Conservation (phyloP, 345 rosid species). For the Brassica incana region DNA sequence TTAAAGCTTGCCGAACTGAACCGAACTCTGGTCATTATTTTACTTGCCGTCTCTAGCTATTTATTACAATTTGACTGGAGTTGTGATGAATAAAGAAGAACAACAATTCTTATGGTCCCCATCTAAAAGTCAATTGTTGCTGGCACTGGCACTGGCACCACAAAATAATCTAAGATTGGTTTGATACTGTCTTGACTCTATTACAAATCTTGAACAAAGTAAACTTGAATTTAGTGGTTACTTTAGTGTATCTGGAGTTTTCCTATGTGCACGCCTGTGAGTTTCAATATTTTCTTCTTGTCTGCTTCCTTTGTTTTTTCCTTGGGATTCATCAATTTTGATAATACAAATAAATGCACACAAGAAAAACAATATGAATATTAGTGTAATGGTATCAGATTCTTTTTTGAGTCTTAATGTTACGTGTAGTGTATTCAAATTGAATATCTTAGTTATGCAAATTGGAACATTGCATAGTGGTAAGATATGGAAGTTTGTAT, state of each 20-base stretch:
- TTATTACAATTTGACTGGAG: constrained; percentile 21
- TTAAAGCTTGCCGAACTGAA: too few relatives aligned
- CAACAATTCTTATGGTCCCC: constrained; percentile 43
- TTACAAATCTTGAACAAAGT: constrained; percentile 3
- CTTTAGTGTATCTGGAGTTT: constrained; percentile 36
- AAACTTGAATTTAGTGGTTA: constrained; percentile 29
- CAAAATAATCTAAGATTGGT: neutral
- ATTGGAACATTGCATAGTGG: neutral
- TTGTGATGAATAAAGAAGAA: constrained; percentile 8
- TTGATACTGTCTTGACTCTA: constrained; percentile 32
- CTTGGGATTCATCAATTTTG: constrained; percentile 28
- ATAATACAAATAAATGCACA: neutral
- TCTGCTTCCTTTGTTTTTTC: constrained; percentile 43
- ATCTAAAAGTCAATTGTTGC: constrained; percentile 23
- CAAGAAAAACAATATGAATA: neutral
- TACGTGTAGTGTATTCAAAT: neutral
- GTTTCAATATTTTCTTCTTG: constrained; percentile 42
- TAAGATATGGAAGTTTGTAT: neutral
- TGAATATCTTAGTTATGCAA: neutral
- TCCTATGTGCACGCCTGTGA: constrained; percentile 61
- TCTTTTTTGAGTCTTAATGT: constrained; percentile 5
- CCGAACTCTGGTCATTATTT: neutral
- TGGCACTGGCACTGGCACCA: constrained; percentile 10
- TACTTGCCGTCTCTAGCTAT: neutral
- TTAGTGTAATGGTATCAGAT: constrained; percentile 1